Percentiles rank a stretch among this genome's conserved stretches.
Evolutionary conservation across 139 green algal genomes (phyloP).

Genomic region (Tetraselmis striata): DNA sequence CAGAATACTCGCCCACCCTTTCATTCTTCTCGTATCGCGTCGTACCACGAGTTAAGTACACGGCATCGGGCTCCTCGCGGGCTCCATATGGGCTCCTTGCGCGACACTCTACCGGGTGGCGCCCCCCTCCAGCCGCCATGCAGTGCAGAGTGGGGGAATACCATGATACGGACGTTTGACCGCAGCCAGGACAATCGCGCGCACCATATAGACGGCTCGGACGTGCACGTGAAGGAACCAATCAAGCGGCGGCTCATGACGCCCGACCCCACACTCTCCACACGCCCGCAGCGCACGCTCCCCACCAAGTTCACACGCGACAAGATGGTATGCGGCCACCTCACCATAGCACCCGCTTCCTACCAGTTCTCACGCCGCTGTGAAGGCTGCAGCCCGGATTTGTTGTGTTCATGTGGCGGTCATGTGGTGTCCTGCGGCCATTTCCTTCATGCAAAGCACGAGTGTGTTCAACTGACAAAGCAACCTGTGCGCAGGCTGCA

Average conservation of each 20-base stretch:
- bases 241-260: not conserved
- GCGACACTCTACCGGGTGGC: not conserved
- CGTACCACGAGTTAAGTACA: no score
- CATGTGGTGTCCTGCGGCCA: no score
- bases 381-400: no score
- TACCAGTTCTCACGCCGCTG: no score
- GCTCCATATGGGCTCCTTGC: no score
- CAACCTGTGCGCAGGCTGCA: not conserved
- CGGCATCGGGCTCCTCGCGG: no score
- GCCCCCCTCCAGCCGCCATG: not conserved
- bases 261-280: not conserved
- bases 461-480: no score
- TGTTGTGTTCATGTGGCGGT: no score
- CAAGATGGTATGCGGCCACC: not conserved
- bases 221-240: not conserved
- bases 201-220: not conserved
- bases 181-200: not conserved
- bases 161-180: not conserved
- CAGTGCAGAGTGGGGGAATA: not conserved
- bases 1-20: no score
- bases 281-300: not conserved
- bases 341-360: no score
- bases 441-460: no score
- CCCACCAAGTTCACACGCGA: not conserved
- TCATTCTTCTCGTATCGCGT: no score